phyloP scores from a whole-genome alignment of 139 green algal species.

The Auxenochlorella pyrenoidosa region DNA sequence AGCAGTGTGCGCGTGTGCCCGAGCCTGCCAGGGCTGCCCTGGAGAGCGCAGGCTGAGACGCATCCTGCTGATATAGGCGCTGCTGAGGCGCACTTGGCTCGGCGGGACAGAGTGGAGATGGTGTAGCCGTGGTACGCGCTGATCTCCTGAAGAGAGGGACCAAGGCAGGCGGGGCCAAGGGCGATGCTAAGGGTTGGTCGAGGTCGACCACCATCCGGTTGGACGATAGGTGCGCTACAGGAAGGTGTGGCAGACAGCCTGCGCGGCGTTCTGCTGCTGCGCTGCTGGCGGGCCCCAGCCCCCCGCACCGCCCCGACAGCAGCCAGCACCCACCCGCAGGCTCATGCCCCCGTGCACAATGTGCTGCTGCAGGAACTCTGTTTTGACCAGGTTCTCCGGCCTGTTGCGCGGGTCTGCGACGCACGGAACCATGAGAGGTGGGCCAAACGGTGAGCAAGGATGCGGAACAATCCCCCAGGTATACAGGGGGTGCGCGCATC shows the following conservation, averaged over 20 bases:
- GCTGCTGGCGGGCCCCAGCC: no score
- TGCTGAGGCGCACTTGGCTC: conserved; percentile 15
- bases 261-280: no score
- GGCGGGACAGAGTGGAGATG: conserved; percentile 25
- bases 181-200: no score
- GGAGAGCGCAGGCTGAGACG: background rate
- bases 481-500: no score
- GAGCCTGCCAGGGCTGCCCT: background rate
- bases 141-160: conserved; percentile 10
- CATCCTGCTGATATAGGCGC: background rate
- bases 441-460: background rate
- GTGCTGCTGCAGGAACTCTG: conserved; percentile 19
- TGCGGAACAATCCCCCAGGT: no score
- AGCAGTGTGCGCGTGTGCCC: background rate
- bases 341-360: conserved; percentile 5
- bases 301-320: no score
- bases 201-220: no score
- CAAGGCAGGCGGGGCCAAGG: background rate
- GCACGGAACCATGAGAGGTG: background rate
- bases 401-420: conserved; percentile 28
- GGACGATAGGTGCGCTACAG: no score
- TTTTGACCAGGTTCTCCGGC: conserved; percentile 14
- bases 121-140: conserved; percentile 24
- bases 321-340: conserved; percentile 21
- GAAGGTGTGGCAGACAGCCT: no score